Base-by-base conservation (phyloP, 1,139 yeast species). In the Taphrina betulina region DNA sequence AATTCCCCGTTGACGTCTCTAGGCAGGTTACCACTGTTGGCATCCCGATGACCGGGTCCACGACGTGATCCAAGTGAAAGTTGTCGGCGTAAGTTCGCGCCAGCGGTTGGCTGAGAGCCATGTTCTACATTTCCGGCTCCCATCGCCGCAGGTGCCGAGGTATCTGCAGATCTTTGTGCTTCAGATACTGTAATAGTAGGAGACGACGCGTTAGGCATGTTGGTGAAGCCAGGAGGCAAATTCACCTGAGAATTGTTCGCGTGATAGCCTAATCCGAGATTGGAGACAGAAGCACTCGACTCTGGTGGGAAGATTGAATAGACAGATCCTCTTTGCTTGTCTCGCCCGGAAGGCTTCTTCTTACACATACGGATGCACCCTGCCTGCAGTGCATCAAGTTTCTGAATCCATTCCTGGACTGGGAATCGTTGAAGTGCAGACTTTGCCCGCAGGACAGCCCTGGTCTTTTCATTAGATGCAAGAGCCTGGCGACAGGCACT, bases 371-470 rank as follows among this genome's bases (percentile, higher is more conserved):
- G 38, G 31, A 57, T 57, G 31, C 58, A 57, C 5, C 53, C 50
- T 19, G 53, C 50, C 14, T 53, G 51, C 16, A 57, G 48, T 16
- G 50, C 46, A 16, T 53, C 58, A 24, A 54, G 16, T 23, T 48
- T 41, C 48, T 45, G 51, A 22, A 51, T 37, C 60, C 60, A 57
- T 34, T 53, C 52, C 19, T 48, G 51, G 10, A 57, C 60, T 1
- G 60, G 60, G 42, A 57, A 57, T 5, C 60, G 51, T 29, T 57
- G 60, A 16, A 41, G 22, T 10, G 54, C 57, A 19, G 60, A 48
- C 19, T 54, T 43, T 20, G 54, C 60, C 12, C 60, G 48, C 10
- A 57, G 43, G 1, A 41, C 35, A 3, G 58, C 58, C 10, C 60
- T 53, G 16, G 55, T 40, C 26, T 57, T 50, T 14, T 43, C 53